Base-by-base conservation (phyloP, 2,329 filamentous ascomycete genomes). In the Metarhizium album region DNA sequence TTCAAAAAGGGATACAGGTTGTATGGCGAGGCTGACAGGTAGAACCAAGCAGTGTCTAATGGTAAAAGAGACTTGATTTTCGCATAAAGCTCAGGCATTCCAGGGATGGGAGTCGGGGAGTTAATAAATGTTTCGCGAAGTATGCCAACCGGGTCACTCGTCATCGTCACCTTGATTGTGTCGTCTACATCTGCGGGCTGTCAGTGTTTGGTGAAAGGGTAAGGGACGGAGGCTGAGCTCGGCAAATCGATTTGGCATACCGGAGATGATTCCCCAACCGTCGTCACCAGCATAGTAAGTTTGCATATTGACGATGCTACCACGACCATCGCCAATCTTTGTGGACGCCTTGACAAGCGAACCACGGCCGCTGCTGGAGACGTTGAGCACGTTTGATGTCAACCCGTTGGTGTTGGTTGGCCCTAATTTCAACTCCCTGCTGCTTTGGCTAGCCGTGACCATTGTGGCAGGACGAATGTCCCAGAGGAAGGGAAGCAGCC, bases 21-120 rank as follows among this genome's bases (percentile, higher is more conserved):
- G 72, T 96, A 96, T 0, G 91, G 91, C 0, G 90, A 95, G 0
- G 91, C 90, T 0, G 88, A 94, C 45, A 97, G 78, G 67, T 97
- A 97, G 73, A 95, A 95, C 77, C 87, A 95, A 0, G 89, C 79
- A 1, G 89, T 84, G 8, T 76, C 73, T 8, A 76, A 62, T 1
- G 74, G 70, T 23, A 83, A 60, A 3, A 74, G 58, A 5, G 68
- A 65, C 43, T 83, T 72, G 11, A 95, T 74, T 50, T 83, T 74
- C 22, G 72, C 68, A 70, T 95, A 96, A 1, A 96, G 75, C 59
- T 87, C 83, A 0, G 90, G 87, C 89, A 96, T 96, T 46, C 87
- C 89, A 0, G 74, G 61, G 14, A 91, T 81, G 0, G 87, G 81
- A 14, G 76, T 72, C 0, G 90, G 84, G 16, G 81, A 72, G 47